phyloP scores from a whole-genome alignment of 1,139 yeast species.

The Starmera stellimalicola region DNA sequence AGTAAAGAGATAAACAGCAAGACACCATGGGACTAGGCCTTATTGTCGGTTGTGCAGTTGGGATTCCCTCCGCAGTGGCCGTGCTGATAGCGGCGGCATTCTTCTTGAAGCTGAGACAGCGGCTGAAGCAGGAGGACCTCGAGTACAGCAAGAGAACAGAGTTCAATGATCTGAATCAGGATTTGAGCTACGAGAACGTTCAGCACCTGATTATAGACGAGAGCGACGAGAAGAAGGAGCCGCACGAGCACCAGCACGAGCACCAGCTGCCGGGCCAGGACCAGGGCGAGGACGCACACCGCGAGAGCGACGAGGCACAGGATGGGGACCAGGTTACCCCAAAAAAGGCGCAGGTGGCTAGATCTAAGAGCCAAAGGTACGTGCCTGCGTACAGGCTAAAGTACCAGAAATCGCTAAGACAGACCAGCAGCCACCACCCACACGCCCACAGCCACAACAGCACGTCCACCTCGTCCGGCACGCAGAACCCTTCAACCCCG shows the following conservation, averaged over 20 bases:
- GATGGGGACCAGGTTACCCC: no score
- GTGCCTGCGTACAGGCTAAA: constrained; percentile 30
- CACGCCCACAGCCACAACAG: constrained; percentile 14
- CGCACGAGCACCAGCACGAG: constrained; percentile 1
- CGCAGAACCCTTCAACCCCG: constrained; percentile 12
- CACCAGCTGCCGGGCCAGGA: no score
- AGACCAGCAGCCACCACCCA: no score
- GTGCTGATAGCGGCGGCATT: constrained; percentile 23
- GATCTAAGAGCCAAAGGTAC: constrained; percentile 20
- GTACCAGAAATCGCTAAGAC: constrained; percentile 18
- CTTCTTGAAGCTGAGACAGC: constrained; percentile 27
- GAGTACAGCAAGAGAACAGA: constrained; percentile 20
- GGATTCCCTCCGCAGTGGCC: constrained; percentile 33
- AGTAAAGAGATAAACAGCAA: no score
- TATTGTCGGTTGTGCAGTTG: constrained; percentile 38
- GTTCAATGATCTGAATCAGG: constrained; percentile 22
- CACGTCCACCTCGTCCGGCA: constrained; percentile 18
- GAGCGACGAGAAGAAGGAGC: neutral
- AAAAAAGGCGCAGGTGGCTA: no score
- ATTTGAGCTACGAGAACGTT: constrained; percentile 22
- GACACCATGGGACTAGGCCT: neutral
- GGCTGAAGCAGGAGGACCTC: constrained; percentile 26
- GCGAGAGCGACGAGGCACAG: no score
- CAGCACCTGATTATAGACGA: constrained; percentile 14
- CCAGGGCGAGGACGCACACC: no score